A percentile compares a stretch with the other conserved stretches of the same genome.
These are phyloP conservation scores for Trypethelium eluteriae DNA, from an alignment of 495 filamentous ascomycete species.

Conservation along the genomic window DNA sequence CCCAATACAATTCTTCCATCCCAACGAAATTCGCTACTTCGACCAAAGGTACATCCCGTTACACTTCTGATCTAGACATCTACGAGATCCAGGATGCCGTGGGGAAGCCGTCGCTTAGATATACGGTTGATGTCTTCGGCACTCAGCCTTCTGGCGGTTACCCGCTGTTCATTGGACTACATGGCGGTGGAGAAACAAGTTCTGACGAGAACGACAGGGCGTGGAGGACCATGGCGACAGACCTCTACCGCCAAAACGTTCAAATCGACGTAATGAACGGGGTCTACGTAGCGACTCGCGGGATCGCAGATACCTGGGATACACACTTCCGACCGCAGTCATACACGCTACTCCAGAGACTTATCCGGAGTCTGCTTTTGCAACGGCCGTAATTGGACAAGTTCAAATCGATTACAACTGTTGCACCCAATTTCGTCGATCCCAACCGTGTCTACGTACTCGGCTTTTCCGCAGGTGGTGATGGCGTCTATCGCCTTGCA, in stretches of 20 bases:
- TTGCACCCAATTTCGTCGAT: not conserved
- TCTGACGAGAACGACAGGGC: not conserved
- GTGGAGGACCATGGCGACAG: not conserved
- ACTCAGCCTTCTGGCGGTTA: not conserved
- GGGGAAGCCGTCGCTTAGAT: not conserved
- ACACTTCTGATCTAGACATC: too few species aligned
- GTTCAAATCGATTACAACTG: too few species aligned
- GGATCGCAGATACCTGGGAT: not conserved
- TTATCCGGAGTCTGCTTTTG: not conserved
- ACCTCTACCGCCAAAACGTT: not conserved
- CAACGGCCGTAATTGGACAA: not conserved
- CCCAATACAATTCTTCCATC: too few species aligned
- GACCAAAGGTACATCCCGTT: too few species aligned
- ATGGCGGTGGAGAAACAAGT: not conserved
- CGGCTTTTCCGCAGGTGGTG: not conserved
- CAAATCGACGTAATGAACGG: not conserved
- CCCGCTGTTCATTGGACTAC: not conserved
- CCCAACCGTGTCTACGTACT: not conserved
- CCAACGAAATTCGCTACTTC: too few species aligned
- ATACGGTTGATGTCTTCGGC: not conserved
- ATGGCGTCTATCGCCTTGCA: not conserved
- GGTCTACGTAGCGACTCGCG: not conserved
- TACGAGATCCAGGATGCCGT: too few species aligned
- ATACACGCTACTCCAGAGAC: not conserved
- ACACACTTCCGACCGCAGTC: not conserved